phyloP scores from a whole-genome alignment of 176 grass and related monocot genomes.

The Saccharum officinarum region DNA sequence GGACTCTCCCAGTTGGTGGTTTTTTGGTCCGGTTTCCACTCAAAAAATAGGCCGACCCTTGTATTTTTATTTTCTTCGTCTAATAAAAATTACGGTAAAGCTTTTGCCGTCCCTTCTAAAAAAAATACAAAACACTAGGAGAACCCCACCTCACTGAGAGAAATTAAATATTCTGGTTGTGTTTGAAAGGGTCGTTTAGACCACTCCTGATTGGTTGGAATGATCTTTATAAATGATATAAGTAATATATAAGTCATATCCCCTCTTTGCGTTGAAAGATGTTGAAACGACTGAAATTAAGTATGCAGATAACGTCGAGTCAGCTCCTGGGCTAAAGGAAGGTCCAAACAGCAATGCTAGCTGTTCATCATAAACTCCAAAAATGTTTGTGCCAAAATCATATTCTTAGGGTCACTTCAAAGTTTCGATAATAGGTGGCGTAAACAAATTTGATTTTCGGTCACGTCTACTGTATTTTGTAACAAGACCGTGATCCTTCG shows the following conservation, averaged over 20 bases:
- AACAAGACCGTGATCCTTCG: neutral
- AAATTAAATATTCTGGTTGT: no score
- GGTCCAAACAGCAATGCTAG: neutral
- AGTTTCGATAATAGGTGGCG: neutral
- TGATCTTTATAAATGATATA: neutral
- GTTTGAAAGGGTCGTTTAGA: neutral
- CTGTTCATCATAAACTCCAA: neutral
- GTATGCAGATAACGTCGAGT: neutral
- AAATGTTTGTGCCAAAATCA: neutral
- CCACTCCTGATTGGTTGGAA: neutral
- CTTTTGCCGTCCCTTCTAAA: no score
- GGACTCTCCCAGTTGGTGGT: no score
- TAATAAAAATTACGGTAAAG: no score
- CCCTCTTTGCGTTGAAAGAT: neutral
- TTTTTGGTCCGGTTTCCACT: no score
- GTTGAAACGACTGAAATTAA: neutral
- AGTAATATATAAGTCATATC: neutral
- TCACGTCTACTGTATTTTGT: neutral
- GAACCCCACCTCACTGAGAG: no score
- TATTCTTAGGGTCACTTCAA: neutral
- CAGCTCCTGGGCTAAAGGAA: neutral
- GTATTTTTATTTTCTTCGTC: no score
- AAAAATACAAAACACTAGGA: no score
- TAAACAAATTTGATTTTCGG: neutral
- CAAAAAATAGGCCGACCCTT: no score